Evolutionary conservation across 495 filamentous ascomycete species (phyloP), one percentile per base, ranked within the genome.

Genomic region (Xylaria bambusicola): DNA sequence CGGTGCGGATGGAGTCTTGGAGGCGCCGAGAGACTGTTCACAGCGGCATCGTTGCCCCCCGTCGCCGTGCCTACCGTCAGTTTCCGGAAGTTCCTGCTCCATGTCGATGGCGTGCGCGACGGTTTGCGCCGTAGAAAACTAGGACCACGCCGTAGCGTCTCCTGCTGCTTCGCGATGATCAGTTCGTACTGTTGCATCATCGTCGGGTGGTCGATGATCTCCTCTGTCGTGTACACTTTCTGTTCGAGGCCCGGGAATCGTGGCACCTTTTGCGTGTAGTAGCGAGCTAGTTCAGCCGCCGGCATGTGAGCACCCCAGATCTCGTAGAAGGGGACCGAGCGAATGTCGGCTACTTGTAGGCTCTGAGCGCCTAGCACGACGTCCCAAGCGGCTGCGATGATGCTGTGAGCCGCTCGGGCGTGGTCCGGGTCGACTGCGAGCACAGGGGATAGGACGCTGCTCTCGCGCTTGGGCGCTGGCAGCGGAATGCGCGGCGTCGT

Each of bases 151-250:
- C 42, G 60, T 4, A 64, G 63, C 10, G 61, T 52, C 6, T 35
- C 36, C 56, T 70, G 75, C 48, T 72, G 59, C 58, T 78, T 79
- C 18, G 69, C 64, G 7, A 74, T 74, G 47, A 80, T 73, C 2
- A 80, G 60, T 55, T 78, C 77, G 55, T 78, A 77, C 58, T 80
- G 77, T 41, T 71, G 73, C 55, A 74, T 66, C 75, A 80, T 79
- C 6, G 77, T 78, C 4, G 77, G 73, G 61, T 78, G 62, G 27
- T 75, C 69, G n/a, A 79, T 65, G 13, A 80, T 74, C 46, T 80
- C 77, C 52, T 78, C 77, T 64, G 75, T 77, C 0, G 72, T 74
- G 26, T 78, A 67, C 17, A 53, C 52, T 2, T 55, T 52, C 15
- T 31, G 57, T 18, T 58, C 63, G 23, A 69, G 52, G 17, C 60